phyloP scores from a whole-genome alignment of 1,284 basidiomycete species.

The Moesziomyces sp. region DNA sequence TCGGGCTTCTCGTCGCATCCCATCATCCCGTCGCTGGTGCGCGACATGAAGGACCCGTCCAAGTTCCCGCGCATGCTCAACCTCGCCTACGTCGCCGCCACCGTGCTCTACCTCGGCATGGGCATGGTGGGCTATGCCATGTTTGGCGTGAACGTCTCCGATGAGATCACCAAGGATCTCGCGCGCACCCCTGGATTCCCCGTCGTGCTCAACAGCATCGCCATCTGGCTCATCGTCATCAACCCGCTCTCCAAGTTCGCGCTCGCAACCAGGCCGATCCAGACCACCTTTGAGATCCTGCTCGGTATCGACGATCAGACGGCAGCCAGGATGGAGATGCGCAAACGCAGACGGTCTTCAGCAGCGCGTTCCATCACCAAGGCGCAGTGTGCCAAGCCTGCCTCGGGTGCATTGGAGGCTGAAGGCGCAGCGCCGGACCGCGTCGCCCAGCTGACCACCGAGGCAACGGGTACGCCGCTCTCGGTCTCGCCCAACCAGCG shows the following conservation, averaged over 20 bases:
- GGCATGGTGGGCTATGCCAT: slow-evolving; percentile 89
- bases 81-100: slow-evolving; percentile 85
- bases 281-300: slow-evolving; percentile 62
- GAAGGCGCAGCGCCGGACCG: background rate
- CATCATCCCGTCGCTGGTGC: slow-evolving; percentile 86
- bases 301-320: slow-evolving; percentile 55
- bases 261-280: slow-evolving; percentile 78
- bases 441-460: slow-evolving; percentile 2
- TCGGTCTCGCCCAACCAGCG: slow-evolving; percentile 35
- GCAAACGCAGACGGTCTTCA: slow-evolving; percentile 17
- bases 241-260: slow-evolving; percentile 83
- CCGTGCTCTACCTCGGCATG: slow-evolving; percentile 80
- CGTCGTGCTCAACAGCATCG: slow-evolving; percentile 77
- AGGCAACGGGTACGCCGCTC: slow-evolving; percentile 14
- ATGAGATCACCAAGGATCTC: slow-evolving; percentile 89
- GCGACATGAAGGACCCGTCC: slow-evolving; percentile 87
- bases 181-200: slow-evolving; percentile 82
- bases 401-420: background rate
- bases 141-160: slow-evolving; percentile 69
- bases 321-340: slow-evolving; percentile 13
- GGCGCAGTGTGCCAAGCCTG: background rate
- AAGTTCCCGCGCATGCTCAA: slow-evolving; percentile 85
- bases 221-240: slow-evolving; percentile 89
- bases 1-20: slow-evolving; percentile 97
- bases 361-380: slow-evolving; percentile 6